phyloP scores from a whole-genome alignment of 345 rosid species.

The Boechera stricta region DNA sequence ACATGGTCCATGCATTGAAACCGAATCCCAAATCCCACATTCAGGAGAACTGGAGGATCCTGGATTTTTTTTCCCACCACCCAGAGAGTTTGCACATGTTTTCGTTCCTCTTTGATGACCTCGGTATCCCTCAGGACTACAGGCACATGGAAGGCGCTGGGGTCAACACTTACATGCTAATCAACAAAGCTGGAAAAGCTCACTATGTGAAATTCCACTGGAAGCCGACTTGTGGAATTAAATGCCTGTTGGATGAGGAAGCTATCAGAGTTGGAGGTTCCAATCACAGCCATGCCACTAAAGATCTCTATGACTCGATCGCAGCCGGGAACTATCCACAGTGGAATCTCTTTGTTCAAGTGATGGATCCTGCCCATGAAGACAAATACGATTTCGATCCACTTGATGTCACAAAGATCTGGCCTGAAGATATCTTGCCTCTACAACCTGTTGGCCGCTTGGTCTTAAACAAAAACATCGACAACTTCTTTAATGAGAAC shows the following conservation, averaged over 20 bases:
- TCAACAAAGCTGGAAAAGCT: slow-evolving; percentile 90
- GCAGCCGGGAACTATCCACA: slow-evolving; percentile 94
- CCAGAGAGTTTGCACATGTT: slow-evolving; percentile 96
- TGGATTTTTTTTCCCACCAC: slow-evolving; percentile 93
- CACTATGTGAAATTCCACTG: slow-evolving; percentile 93
- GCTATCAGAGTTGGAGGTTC: slow-evolving; percentile 90
- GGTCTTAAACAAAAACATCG: slow-evolving; percentile 96
- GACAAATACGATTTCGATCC: slow-evolving; percentile 89
- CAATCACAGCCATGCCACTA: slow-evolving; percentile 97
- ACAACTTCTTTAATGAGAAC: slow-evolving; percentile 92
- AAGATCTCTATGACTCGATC: slow-evolving; percentile 91
- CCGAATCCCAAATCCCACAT: slow-evolving; percentile 98
- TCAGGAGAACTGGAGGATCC: slow-evolving; percentile 95
- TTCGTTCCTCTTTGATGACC: slow-evolving; percentile 84
- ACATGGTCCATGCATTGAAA: slow-evolving; percentile 88
- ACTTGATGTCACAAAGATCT: slow-evolving; percentile 92
- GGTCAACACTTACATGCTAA: slow-evolving; percentile 82
- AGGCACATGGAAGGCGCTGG: slow-evolving; percentile 96
- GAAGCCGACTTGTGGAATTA: slow-evolving; percentile 95
- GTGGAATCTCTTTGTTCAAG: slow-evolving; percentile 88
- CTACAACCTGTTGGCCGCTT: slow-evolving; percentile 94
- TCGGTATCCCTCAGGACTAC: slow-evolving; percentile 92
- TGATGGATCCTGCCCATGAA: slow-evolving; percentile 83
- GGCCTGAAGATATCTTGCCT: slow-evolving; percentile 99
- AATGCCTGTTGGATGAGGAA: slow-evolving; percentile 81